phyloP scores from a whole-genome alignment of 805 yeast genomes.

The Ogataea kodamae region DNA sequence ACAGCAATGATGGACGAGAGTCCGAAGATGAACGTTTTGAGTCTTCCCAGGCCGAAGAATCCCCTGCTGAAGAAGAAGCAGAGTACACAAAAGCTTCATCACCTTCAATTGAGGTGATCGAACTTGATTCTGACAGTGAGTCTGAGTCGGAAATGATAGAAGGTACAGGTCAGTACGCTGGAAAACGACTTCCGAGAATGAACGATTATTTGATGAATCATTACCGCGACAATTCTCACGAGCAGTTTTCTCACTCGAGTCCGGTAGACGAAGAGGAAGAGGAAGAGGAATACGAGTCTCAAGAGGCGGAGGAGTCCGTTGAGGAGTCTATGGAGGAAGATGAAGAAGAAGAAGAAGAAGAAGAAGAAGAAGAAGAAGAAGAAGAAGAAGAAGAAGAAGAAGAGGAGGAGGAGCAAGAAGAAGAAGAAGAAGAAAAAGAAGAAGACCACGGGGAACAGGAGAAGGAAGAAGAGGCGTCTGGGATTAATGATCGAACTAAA shows the following conservation, averaged over 20 bases:
- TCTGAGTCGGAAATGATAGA: constrained; percentile 8
- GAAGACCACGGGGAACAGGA: neutral
- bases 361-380: constrained; percentile 10
- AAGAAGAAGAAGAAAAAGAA: constrained; percentile 1
- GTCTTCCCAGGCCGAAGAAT: neutral
- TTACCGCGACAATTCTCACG: too few relatives aligned
- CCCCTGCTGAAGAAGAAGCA: neutral
- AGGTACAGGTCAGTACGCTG: constrained; percentile 5
- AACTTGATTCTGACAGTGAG: constrained; percentile 14
- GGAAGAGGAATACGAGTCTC: too few relatives aligned
- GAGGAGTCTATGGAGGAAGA: too few relatives aligned
- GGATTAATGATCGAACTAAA: too few relatives aligned
- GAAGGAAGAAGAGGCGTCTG: constrained; percentile 1
- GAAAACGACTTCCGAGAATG: constrained; percentile 6
- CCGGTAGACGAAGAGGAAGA: too few relatives aligned
- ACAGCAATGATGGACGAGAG: neutral
- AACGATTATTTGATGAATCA: constrained; percentile 5
- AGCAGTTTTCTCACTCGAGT: too few relatives aligned
- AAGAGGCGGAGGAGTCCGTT: too few relatives aligned
- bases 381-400: constrained; percentile 13
- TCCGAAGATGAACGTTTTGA: neutral
- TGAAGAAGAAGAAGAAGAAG: constrained; percentile 6
- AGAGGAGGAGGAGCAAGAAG: constrained; percentile 4
- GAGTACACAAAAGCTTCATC: neutral
- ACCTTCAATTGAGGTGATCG: constrained; percentile 11